Conservation (phyloP, 1,284 basidiomycete species). For the Inonotus obliquus region DNA sequence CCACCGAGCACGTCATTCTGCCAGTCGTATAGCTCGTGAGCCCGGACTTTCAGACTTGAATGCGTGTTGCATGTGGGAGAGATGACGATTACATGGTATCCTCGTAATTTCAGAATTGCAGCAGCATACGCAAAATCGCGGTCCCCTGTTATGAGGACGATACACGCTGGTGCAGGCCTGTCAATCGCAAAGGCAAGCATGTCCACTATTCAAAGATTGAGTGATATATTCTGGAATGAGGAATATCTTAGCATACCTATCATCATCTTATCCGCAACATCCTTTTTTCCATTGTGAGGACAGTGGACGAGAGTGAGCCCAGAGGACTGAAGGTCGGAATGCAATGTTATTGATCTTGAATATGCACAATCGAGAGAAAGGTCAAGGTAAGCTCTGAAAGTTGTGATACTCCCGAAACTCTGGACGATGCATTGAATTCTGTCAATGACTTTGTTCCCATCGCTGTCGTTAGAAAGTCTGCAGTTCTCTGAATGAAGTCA, state of each 20-base stretch:
- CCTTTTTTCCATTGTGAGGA: constrained; percentile 38
- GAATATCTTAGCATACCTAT: constrained; percentile 1
- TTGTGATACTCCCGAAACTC: constrained; percentile 16
- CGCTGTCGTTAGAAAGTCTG: constrained; percentile 37
- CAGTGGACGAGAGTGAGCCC: constrained; percentile 41
- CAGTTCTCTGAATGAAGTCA: constrained; percentile 45
- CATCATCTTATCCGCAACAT: constrained; percentile 41
- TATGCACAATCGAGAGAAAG: constrained; percentile 25
- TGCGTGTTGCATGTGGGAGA: constrained; percentile 32
- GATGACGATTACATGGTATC: constrained; percentile 46
- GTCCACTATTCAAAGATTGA: constrained; percentile 39
- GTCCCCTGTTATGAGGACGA: constrained; percentile 53
- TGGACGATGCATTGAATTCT: constrained; percentile 18
- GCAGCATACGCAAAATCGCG: constrained; percentile 58
- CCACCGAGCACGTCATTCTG: constrained; percentile 7
- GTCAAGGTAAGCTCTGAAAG: constrained; percentile 21
- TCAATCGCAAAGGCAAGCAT: constrained; percentile 58
- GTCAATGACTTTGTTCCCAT: constrained; percentile 40
- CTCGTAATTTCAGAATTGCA: constrained; percentile 44
- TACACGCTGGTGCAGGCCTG: constrained; percentile 44
- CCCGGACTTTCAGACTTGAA: constrained; percentile 11
- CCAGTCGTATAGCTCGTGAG: constrained; percentile 12
- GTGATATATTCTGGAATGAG: neutral
- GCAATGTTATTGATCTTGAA: constrained; percentile 19
- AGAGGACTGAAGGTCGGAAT: constrained; percentile 37